These are phyloP conservation scores for Hypoxylon sp. DNA, from an alignment of 2,329 filamentous ascomycete genomes.

Conservation along the genomic window DNA sequence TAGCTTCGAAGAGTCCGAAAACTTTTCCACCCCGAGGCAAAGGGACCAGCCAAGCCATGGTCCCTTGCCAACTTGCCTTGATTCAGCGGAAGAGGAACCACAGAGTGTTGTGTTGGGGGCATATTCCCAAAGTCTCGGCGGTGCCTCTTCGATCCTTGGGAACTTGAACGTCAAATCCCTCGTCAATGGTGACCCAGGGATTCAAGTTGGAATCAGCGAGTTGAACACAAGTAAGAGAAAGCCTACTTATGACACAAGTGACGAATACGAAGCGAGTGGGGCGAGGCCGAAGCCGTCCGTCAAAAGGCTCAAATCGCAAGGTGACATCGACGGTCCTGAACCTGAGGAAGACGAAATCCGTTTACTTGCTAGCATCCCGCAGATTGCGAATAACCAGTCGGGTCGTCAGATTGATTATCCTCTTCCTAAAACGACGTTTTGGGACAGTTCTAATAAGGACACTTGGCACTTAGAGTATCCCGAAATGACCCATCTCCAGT, in stretches of 20 bases:
- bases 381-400: slow-evolving; percentile 62
- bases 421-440: slow-evolving; percentile 68
- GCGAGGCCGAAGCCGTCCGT: slow-evolving; percentile 61
- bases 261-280: slow-evolving; percentile 59
- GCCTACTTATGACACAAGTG: slow-evolving; percentile 63
- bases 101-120: slow-evolving; percentile 48
- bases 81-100: slow-evolving; percentile 44
- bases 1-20: slow-evolving; percentile 61
- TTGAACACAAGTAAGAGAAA: slow-evolving; percentile 69
- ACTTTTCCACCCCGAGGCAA: slow-evolving; percentile 53
- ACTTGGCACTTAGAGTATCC: slow-evolving; percentile 74
- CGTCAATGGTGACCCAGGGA: slow-evolving; percentile 42
- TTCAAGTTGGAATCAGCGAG: slow-evolving; percentile 47
- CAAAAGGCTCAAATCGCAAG: slow-evolving; percentile 68
- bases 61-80: slow-evolving; percentile 15
- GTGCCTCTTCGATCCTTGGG: slow-evolving; percentile 60
- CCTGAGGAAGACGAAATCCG: slow-evolving; percentile 59
- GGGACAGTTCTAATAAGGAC: slow-evolving; percentile 64
- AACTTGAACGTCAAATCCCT: slow-evolving; percentile 60
- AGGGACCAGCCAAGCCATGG: slow-evolving; percentile 44
- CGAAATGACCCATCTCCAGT: slow-evolving; percentile 72
- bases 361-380: slow-evolving; percentile 63
- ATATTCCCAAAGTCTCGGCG: slow-evolving; percentile 67
- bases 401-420: slow-evolving; percentile 70
- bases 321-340: slow-evolving; percentile 55